Evolutionary conservation across 805 yeast species (phyloP).

Genomic region (Pichia gijzeniarum): DNA sequence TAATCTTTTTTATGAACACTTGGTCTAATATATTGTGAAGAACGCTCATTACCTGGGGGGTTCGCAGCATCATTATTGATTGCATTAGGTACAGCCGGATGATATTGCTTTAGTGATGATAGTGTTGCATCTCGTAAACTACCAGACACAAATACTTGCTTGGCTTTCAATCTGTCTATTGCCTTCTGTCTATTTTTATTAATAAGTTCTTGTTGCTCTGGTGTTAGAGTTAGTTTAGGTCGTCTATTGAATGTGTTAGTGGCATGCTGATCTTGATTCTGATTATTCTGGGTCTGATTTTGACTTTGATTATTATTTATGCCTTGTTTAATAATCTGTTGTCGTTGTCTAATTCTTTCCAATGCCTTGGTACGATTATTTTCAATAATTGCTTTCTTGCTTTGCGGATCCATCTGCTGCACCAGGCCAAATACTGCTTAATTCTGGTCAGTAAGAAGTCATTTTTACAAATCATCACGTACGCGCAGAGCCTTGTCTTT

Average conservation of each 20-base stretch:
- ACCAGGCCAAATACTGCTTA: too few species aligned
- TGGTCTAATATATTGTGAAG: slow-evolving; percentile 31
- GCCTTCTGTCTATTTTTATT: slow-evolving; percentile 52
- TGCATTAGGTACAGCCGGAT: slow-evolving; percentile 6
- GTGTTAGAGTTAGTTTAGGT: slow-evolving; percentile 26
- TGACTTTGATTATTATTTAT: neutral
- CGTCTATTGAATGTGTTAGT: neutral
- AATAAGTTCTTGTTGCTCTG: slow-evolving; percentile 43
- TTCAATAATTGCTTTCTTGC: slow-evolving; percentile 36
- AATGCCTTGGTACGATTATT: slow-evolving; percentile 53
- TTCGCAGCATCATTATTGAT: neutral
- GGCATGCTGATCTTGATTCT: too few species aligned
- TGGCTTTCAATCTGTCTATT: slow-evolving; percentile 28
- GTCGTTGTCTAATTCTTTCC: slow-evolving; percentile 47
- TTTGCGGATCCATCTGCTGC: slow-evolving; percentile 16
- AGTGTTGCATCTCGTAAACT: slow-evolving; percentile 21
- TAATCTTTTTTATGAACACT: slow-evolving; percentile 56
- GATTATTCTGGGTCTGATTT: neutral
- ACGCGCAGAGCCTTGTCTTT: neutral
- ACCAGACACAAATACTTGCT: slow-evolving; percentile 12
- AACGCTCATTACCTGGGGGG: neutral
- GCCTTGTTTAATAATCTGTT: slow-evolving; percentile 15
- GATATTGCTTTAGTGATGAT: neutral
- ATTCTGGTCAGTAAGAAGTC: too few species aligned
- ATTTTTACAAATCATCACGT: too few species aligned